phyloP scores from a whole-genome alignment of 371 early-diverging fungal genomes.

The Capillidium rhysosporum region DNA sequence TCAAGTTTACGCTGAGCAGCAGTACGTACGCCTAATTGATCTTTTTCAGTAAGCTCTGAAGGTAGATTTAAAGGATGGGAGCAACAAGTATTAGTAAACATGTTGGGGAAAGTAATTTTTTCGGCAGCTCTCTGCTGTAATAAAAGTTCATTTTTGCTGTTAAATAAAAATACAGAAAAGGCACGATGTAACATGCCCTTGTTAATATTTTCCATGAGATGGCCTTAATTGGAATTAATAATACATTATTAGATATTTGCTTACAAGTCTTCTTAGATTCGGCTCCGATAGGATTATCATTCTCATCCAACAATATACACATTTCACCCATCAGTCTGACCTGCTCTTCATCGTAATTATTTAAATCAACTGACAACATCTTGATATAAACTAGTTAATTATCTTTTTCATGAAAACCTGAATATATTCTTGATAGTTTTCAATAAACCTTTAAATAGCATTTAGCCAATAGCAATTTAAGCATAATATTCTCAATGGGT shows the following conservation, averaged over 20 bases:
- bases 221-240: constrained; percentile 28
- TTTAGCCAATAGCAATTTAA: no score
- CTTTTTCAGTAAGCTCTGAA: constrained; percentile 60
- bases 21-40: constrained; percentile 48
- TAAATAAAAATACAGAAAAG: constrained; percentile 89
- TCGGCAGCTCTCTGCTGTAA: constrained; percentile 85
- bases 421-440: no score
- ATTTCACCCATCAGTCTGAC: constrained; percentile 88
- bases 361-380: constrained; percentile 32
- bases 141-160: constrained; percentile 49
- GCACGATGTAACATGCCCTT: constrained; percentile 85
- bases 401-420: no score
- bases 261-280: constrained; percentile 82
- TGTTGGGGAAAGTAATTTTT: constrained; percentile 94
- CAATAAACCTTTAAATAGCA: no score
- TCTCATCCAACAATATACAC: constrained; percentile 82
- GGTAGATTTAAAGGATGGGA: constrained; percentile 76
- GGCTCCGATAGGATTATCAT: constrained; percentile 67
- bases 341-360: constrained; percentile 61
- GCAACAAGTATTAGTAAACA: constrained; percentile 96
- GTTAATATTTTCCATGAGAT: constrained; percentile 77
- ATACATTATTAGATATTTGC: constrained; percentile 9
- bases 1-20: constrained; percentile 83
- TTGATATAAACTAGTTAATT: no score
- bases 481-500: no score